Conservation (phyloP, 2,329 filamentous ascomycete species). For the Cladosporium phlei region DNA sequence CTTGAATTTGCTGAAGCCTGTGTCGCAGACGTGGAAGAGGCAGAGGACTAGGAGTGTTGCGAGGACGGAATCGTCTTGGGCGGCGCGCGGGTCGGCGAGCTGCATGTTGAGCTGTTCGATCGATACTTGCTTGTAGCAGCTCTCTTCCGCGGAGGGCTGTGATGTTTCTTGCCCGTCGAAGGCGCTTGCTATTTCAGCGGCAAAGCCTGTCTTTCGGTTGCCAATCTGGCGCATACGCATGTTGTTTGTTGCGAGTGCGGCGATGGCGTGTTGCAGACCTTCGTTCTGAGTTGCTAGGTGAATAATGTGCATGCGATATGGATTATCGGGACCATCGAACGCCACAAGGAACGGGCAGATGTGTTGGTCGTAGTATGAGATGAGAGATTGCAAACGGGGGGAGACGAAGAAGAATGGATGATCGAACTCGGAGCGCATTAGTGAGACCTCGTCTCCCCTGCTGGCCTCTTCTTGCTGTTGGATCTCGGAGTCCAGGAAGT, state of each 20-base stretch:
- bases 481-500: conserved; percentile 16
- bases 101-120: conserved; percentile 80
- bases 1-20: conserved; percentile 86
- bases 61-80: conserved; percentile 79
- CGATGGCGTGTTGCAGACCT: conserved; percentile 87
- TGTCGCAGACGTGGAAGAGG: conserved; percentile 90
- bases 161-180: conserved; percentile 34
- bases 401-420: conserved; percentile 54
- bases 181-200: conserved; percentile 27
- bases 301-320: conserved; percentile 78
- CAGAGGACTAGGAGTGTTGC: conserved; percentile 84
- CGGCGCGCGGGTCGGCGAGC: conserved; percentile 68
- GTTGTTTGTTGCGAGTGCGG: conserved; percentile 83
- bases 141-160: conserved; percentile 68
- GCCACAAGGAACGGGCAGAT: conserved; percentile 90
- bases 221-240: conserved; percentile 74
- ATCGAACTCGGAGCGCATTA: conserved; percentile 30
- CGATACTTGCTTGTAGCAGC: conserved; percentile 77
- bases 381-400: conserved; percentile 77
- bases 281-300: conserved; percentile 71
- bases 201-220: conserved; percentile 32
- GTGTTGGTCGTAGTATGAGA: conserved; percentile 89
- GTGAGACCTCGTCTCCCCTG: conserved; percentile 18
- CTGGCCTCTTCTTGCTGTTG: conserved; percentile 20
- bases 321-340: conserved; percentile 80